A percentile compares a stretch with the other conserved stretches of the same genome.
Conservation (phyloP, 345 rosid species). For the Hirschfeldia incana region DNA sequence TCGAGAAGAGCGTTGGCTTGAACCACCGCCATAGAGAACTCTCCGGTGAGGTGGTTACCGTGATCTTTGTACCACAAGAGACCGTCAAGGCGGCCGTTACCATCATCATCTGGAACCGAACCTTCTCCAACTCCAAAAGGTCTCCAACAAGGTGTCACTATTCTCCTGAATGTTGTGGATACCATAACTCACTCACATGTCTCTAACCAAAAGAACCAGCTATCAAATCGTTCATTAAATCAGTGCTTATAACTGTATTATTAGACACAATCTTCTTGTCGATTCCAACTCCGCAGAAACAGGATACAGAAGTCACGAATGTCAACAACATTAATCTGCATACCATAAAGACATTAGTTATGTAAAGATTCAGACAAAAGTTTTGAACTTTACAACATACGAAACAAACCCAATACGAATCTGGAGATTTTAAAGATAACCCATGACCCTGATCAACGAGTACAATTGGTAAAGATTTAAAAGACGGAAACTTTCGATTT, state of each 20-base stretch:
- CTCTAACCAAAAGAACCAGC: conserved; percentile 73
- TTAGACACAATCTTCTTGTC: conserved; percentile 43
- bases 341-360: background rate
- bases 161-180: conserved; percentile 62
- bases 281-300: conserved; percentile 48
- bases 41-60: conserved; percentile 69
- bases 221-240: conserved; percentile 53
- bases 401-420: background rate
- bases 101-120: conserved; percentile 55
- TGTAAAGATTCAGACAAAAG: conserved; percentile 4
- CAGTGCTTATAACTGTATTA: conserved; percentile 41
- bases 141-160: conserved; percentile 90
- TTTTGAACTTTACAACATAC: background rate
- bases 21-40: conserved; percentile 93
- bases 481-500: background rate
- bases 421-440: conserved; percentile 8
- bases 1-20: conserved; percentile 83
- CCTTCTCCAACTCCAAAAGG: conserved; percentile 68
- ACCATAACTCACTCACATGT: conserved; percentile 87
- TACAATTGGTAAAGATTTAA: background rate
- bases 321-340: conserved; percentile 80
- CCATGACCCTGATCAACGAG: background rate
- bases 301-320: conserved; percentile 54
- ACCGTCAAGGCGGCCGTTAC: conserved; percentile 64
- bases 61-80: conserved; percentile 87